These are phyloP conservation scores for Cucurbita moschata DNA, from an alignment of 306 rosid species.

Conservation along the genomic window DNA sequence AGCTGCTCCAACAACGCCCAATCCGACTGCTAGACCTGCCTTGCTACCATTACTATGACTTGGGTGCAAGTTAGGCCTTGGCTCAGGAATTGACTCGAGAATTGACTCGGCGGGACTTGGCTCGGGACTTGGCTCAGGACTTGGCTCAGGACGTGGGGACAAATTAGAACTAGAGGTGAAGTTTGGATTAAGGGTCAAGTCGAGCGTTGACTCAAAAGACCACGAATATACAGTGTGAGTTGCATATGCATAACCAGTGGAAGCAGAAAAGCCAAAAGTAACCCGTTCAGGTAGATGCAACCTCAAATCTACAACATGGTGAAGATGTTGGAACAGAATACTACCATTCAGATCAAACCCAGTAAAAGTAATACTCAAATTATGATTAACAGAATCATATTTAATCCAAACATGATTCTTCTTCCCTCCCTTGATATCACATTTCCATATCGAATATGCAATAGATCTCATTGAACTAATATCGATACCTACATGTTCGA, in stretches of 20 bases:
- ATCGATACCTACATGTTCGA: constrained; percentile 31
- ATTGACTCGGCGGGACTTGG: too few species aligned
- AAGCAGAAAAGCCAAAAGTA: constrained; percentile 18
- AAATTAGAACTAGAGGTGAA: background rate
- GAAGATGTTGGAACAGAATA: background rate
- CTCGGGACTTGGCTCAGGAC: too few species aligned
- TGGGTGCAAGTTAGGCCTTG: background rate
- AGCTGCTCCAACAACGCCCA: constrained; percentile 1
- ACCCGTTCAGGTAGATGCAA: constrained; percentile 11
- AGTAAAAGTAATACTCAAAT: constrained; percentile 21
- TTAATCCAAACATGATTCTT: constrained; percentile 16
- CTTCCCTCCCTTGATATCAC: constrained; percentile 9
- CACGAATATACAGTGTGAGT: constrained; percentile 2
- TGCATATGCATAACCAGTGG: background rate
- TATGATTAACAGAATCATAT: constrained; percentile 18
- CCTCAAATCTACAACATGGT: constrained; percentile 11
- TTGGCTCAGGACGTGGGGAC: background rate
- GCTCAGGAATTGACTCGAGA: too few species aligned
- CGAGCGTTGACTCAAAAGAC: constrained; percentile 1
- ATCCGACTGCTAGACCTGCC: background rate
- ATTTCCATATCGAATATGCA: constrained; percentile 16
- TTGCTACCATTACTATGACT: background rate
- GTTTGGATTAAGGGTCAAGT: background rate
- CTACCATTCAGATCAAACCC: background rate
- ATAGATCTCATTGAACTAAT: constrained; percentile 18